Conservation (phyloP, 2,329 filamentous ascomycete species). For the Neopestalotiopsis sp. region DNA sequence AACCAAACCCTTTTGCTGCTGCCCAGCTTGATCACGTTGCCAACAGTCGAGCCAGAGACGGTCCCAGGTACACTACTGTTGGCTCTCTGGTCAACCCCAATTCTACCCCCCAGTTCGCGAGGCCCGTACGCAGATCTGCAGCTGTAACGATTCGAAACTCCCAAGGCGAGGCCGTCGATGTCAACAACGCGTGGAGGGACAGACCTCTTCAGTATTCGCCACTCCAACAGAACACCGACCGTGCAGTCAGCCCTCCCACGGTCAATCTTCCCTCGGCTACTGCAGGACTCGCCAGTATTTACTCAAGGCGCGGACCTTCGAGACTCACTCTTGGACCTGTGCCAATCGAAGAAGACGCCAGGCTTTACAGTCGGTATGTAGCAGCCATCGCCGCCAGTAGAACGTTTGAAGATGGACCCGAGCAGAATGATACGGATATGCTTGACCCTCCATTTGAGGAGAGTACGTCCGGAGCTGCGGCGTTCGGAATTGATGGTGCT, state of each 20-base stretch:
- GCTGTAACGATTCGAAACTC: constrained; percentile 41
- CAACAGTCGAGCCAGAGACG: constrained; percentile 16
- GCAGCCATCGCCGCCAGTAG: too few species aligned
- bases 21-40: neutral
- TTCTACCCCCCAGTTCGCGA: constrained; percentile 51
- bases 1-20: neutral
- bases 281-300: too few species aligned
- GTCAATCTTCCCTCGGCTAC: neutral
- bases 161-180: constrained; percentile 38
- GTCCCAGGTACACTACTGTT: constrained; percentile 56
- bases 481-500: too few species aligned
- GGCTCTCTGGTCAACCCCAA: constrained; percentile 61
- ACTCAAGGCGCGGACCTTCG: too few species aligned
- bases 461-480: too few species aligned
- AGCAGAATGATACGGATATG: too few species aligned
- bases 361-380: too few species aligned
- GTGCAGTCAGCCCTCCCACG: constrained; percentile 49
- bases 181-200: constrained; percentile 26
- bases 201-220: constrained; percentile 52
- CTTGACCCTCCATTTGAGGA: too few species aligned
- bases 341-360: too few species aligned
- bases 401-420: too few species aligned
- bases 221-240: constrained; percentile 60
- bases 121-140: constrained; percentile 55
- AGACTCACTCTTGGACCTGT: too few species aligned